phyloP scores from a whole-genome alignment of 805 yeast species.

The Nakazawaea molendinolei region DNA sequence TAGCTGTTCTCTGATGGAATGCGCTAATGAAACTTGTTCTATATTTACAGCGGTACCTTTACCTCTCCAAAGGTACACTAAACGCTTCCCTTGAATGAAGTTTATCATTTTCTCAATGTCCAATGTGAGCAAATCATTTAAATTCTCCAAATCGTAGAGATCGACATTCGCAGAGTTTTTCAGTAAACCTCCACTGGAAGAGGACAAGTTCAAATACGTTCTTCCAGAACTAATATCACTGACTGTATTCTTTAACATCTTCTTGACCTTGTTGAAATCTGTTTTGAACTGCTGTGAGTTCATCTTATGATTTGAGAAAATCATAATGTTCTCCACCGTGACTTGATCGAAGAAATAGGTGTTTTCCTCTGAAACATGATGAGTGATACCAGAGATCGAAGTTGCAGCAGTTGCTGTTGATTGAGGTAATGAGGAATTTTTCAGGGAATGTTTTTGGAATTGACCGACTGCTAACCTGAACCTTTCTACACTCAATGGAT shows the following conservation, averaged over 20 bases:
- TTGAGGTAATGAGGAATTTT: slow-evolving; percentile 39
- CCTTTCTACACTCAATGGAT: slow-evolving; percentile 71
- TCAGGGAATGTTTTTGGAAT: slow-evolving; percentile 51
- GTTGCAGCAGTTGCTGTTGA: slow-evolving; percentile 48
- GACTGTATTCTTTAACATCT: slow-evolving; percentile 28
- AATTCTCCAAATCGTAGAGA: slow-evolving; percentile 4
- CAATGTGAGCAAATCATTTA: slow-evolving; percentile 13
- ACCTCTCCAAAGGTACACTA: slow-evolving; percentile 41
- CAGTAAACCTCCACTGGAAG: slow-evolving; percentile 14
- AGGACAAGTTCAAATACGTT: slow-evolving; percentile 19
- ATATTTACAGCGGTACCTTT: slow-evolving; percentile 37
- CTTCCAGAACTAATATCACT: slow-evolving; percentile 30
- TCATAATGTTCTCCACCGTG: slow-evolving; percentile 12
- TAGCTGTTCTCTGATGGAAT: slow-evolving; percentile 6
- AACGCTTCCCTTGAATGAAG: slow-evolving; percentile 23
- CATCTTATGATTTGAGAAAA: slow-evolving; percentile 18
- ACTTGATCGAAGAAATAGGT: slow-evolving; percentile 12
- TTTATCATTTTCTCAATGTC: slow-evolving; percentile 17
- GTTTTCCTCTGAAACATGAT: slow-evolving; percentile 39
- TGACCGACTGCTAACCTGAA: slow-evolving; percentile 63
- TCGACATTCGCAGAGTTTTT: slow-evolving; percentile 20
- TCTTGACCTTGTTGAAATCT: slow-evolving; percentile 28
- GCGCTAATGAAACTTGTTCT: slow-evolving; percentile 18
- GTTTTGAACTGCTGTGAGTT: slow-evolving; percentile 26
- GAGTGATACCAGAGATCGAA: slow-evolving; percentile 47